These are phyloP conservation scores for Pholiota conissans DNA, from an alignment of 768 basidiomycete species.

Conservation along the genomic window DNA sequence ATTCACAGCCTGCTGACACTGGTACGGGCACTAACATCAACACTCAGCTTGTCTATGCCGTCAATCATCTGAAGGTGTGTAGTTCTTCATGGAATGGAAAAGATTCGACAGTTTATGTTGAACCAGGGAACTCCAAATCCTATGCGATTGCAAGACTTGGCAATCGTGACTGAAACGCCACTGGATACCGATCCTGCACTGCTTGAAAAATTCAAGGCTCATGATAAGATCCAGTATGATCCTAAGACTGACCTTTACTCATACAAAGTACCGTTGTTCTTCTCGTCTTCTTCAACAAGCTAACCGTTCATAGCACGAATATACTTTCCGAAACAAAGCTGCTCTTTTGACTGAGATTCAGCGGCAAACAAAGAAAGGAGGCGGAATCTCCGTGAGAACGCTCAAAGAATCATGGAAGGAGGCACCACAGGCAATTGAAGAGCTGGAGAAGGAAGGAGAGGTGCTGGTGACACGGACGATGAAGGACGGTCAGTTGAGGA, in stretches of 20 bases:
- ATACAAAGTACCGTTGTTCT: constrained; percentile 64
- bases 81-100: no score
- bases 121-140: constrained; percentile 74
- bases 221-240: constrained; percentile 79
- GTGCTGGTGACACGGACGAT: constrained; percentile 84
- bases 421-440: constrained; percentile 79
- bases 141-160: constrained; percentile 86
- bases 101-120: no score
- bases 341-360: constrained; percentile 85
- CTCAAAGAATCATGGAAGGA: constrained; percentile 93
- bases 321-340: constrained; percentile 80
- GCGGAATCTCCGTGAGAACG: constrained; percentile 80
- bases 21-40: constrained; percentile 80
- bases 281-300: no score
- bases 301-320: constrained; percentile 64
- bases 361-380: constrained; percentile 78
- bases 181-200: constrained; percentile 70
- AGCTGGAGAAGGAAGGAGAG: constrained; percentile 87
- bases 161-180: constrained; percentile 77
- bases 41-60: constrained; percentile 84
- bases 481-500: constrained; percentile 79
- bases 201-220: constrained; percentile 78
- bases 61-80: constrained; percentile 76
- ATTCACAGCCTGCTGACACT: constrained; percentile 86
- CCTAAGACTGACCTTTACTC: constrained; percentile 84